phyloP scores from a whole-genome alignment of 345 rosid genomes.

The Cardiospermum halicacabum region DNA sequence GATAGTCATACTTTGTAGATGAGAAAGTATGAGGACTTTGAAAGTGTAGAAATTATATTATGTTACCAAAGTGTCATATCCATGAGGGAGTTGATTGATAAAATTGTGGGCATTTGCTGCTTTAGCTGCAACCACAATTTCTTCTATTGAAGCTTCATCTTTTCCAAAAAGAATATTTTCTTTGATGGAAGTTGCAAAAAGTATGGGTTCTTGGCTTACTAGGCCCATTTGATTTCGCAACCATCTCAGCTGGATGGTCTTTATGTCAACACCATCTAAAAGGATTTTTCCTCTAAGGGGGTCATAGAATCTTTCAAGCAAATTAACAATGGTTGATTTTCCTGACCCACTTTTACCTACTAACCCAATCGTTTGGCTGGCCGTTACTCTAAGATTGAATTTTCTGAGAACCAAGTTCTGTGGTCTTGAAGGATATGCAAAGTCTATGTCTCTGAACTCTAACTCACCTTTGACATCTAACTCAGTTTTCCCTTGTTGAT shows the following conservation, averaged over 20 bases:
- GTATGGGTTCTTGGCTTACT: conserved; percentile 31
- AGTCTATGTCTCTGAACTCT: conserved; percentile 15
- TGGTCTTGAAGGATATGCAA: conserved; percentile 41
- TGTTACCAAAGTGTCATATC: conserved; percentile 22
- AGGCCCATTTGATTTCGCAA: conserved; percentile 19
- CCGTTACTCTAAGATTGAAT: conserved; percentile 30
- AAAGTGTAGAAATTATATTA: background rate
- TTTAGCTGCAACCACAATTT: conserved; percentile 22
- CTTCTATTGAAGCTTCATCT: conserved; percentile 25
- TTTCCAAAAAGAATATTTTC: conserved; percentile 27
- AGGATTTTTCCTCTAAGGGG: conserved; percentile 33
- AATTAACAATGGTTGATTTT: conserved; percentile 38
- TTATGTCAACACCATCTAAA: conserved; percentile 28
- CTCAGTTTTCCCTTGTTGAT: conserved; percentile 5
- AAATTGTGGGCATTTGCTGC: conserved; percentile 33
- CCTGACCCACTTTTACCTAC: conserved; percentile 47
- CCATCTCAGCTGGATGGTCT: conserved; percentile 16
- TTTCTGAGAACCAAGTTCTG: conserved; percentile 26
- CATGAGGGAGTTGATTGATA: conserved; percentile 22
- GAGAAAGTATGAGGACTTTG: background rate
- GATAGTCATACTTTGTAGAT: background rate
- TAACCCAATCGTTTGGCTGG: conserved; percentile 36
- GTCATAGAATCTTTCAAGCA: conserved; percentile 43
- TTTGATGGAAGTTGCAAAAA: conserved; percentile 25
- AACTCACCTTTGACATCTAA: conserved; percentile 18